Percentiles rank a stretch among this genome's conserved stretches.
Conservation (phyloP, 2,329 filamentous ascomycete genomes). For the Pleurostoma richardsiae region DNA sequence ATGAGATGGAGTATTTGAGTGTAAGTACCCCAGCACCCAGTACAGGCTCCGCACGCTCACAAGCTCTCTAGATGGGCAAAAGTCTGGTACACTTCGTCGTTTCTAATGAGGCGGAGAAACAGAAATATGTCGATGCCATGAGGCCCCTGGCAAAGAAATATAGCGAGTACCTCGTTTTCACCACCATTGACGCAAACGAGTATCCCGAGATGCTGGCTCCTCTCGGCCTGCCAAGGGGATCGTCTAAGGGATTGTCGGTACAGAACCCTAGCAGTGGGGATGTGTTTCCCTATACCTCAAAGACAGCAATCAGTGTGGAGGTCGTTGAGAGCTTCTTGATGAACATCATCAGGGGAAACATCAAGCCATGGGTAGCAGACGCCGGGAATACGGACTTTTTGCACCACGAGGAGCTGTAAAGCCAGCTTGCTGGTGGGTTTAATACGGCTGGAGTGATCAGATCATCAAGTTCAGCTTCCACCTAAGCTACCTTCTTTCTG, state of each 20-base stretch:
- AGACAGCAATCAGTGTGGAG: constrained; percentile 21
- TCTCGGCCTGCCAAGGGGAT: constrained; percentile 27
- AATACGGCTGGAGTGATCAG: too few relatives aligned
- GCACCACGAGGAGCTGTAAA: constrained; percentile 11
- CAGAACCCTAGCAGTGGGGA: constrained; percentile 38
- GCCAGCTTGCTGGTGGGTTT: too few relatives aligned
- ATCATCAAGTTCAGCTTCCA: too few relatives aligned
- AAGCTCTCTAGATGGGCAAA: constrained; percentile 15
- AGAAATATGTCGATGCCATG: constrained; percentile 27
- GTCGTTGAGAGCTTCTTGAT: constrained; percentile 35
- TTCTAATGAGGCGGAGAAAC: constrained; percentile 19
- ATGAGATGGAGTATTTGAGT: constrained; percentile 34
- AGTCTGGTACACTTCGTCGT: constrained; percentile 28
- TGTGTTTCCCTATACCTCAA: constrained; percentile 30
- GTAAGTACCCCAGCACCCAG: constrained; percentile 16
- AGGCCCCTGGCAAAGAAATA: constrained; percentile 37
- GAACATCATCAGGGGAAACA: constrained; percentile 36
- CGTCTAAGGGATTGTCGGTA: constrained; percentile 30
- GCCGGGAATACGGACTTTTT: not conserved
- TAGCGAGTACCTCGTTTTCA: constrained; percentile 40
- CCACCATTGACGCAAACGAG: constrained; percentile 38
- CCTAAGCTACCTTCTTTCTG: too few relatives aligned
- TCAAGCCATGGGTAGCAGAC: constrained; percentile 26
- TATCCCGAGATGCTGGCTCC: constrained; percentile 36
- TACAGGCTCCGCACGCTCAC: constrained; percentile 22